Evolutionary conservation across 345 rosid genomes (phyloP).

Genomic region (Physaria fendleri): DNA sequence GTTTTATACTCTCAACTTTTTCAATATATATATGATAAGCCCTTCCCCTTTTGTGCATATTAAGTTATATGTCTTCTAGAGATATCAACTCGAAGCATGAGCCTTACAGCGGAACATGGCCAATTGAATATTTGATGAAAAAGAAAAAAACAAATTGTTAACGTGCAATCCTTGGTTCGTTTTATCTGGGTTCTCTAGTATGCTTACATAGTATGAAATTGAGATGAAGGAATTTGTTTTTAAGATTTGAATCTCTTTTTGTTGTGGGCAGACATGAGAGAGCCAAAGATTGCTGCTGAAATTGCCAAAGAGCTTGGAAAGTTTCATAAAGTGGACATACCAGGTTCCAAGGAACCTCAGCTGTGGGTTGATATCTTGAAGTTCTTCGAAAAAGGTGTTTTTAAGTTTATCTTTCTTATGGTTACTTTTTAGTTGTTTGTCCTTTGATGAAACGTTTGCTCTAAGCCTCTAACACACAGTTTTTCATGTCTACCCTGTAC

Average conservation of each 20-base stretch:
- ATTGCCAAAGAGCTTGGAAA: conserved; percentile 77
- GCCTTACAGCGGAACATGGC: too few relatives aligned
- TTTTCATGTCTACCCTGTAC: conserved; percentile 10
- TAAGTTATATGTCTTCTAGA: background rate
- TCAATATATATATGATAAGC: background rate
- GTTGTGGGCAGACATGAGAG: conserved; percentile 63
- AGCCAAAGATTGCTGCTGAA: conserved; percentile 70
- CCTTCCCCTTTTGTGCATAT: background rate
- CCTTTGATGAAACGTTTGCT: background rate
- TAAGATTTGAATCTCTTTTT: conserved; percentile 6
- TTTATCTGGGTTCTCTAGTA: too few relatives aligned
- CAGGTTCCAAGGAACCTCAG: conserved; percentile 91
- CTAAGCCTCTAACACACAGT: too few relatives aligned
- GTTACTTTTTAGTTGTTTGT: background rate
- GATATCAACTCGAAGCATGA: background rate
- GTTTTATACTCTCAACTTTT: too few relatives aligned
- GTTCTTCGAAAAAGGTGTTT: conserved; percentile 81
- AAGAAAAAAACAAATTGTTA: background rate
- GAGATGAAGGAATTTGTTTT: background rate
- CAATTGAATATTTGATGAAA: background rate
- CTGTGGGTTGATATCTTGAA: conserved; percentile 80
- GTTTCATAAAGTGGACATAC: conserved; percentile 80
- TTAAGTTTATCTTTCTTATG: background rate
- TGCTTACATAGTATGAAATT: background rate
- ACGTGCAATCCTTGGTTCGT: conserved; percentile 1